Conservation (phyloP, 257 asterid genomes). For the Przewalskia tangutica region DNA sequence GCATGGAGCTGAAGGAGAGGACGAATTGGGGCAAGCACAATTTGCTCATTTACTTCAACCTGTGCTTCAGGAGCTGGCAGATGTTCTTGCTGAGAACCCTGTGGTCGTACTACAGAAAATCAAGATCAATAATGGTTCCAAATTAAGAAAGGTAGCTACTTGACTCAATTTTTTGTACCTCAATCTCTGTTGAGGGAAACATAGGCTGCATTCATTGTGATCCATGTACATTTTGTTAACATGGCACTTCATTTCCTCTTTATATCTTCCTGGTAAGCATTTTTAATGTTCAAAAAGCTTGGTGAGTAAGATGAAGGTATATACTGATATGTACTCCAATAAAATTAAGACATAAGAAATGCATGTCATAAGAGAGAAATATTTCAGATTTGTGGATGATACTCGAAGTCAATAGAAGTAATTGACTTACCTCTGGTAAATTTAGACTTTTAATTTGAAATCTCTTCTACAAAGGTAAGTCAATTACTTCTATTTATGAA, state of each 20-base stretch:
- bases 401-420: not conserved
- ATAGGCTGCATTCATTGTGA: not conserved
- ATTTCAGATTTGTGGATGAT: not conserved
- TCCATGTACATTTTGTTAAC: not conserved
- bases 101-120: slow-evolving; percentile 28
- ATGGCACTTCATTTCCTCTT: not conserved
- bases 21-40: slow-evolving; percentile 55
- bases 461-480: too few species aligned
- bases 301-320: not conserved
- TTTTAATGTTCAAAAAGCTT: not conserved
- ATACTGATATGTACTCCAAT: not conserved
- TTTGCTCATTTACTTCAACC: slow-evolving; percentile 45
- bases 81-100: slow-evolving; percentile 34
- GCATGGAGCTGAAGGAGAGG: slow-evolving; percentile 42
- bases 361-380: not conserved
- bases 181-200: not conserved
- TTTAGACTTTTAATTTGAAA: not conserved
- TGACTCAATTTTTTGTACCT: not conserved
- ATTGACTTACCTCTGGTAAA: not conserved
- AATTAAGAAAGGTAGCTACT: slow-evolving; percentile 40
- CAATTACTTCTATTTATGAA: not conserved
- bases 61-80: slow-evolving; percentile 53
- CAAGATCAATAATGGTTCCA: slow-evolving; percentile 41
- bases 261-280: not conserved
- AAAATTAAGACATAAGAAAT: not conserved